Evolutionary conservation across 495 filamentous ascomycete genomes (phyloP).

Genomic region (Bombardia bombarda): DNA sequence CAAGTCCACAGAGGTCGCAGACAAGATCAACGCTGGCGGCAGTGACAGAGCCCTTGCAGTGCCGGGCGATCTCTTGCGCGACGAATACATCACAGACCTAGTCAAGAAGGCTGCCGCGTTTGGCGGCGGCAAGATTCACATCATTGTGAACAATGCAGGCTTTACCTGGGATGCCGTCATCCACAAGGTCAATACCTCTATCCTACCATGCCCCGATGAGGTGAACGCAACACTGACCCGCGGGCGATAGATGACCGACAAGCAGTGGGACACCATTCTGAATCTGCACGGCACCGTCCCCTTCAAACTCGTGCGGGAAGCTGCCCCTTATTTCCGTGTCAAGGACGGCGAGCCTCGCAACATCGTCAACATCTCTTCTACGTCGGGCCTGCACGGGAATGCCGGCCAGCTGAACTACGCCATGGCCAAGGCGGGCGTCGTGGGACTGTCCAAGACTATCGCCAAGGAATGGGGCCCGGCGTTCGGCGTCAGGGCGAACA

Average conservation of each 20-base stretch:
- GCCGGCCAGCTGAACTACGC: slow-evolving; percentile 81
- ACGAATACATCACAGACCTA: slow-evolving; percentile 55
- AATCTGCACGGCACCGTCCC: slow-evolving; percentile 73
- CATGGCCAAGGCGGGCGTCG: slow-evolving; percentile 72
- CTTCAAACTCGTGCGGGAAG: slow-evolving; percentile 71
- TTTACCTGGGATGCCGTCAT: slow-evolving; percentile 87
- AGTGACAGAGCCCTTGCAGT: slow-evolving; percentile 63
- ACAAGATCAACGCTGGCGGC: slow-evolving; percentile 55
- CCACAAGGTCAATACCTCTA: slow-evolving; percentile 53
- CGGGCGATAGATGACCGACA: slow-evolving; percentile 64
- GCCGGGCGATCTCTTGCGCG: slow-evolving; percentile 63
- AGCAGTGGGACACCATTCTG: slow-evolving; percentile 84
- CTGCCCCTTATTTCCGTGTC: slow-evolving; percentile 78
- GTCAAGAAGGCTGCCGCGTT: slow-evolving; percentile 70
- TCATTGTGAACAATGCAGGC: slow-evolving; percentile 83
- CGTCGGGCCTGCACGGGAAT: slow-evolving; percentile 75
- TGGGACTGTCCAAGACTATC: slow-evolving; percentile 74
- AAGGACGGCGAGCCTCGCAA: slow-evolving; percentile 70
- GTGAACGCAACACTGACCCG: not conserved
- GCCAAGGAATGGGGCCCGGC: slow-evolving; percentile 87
- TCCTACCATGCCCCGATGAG: not conserved
- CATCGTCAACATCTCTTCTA: slow-evolving; percentile 75
- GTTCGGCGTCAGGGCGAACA: slow-evolving; percentile 78
- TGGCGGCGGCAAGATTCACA: slow-evolving; percentile 77
- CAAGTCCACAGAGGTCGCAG: slow-evolving; percentile 56